A percentile compares a stretch with the other conserved stretches of the same genome.
These are phyloP conservation scores for Fusarium protoensiforme DNA, from an alignment of 2,329 filamentous ascomycete genomes.

Conservation along the genomic window DNA sequence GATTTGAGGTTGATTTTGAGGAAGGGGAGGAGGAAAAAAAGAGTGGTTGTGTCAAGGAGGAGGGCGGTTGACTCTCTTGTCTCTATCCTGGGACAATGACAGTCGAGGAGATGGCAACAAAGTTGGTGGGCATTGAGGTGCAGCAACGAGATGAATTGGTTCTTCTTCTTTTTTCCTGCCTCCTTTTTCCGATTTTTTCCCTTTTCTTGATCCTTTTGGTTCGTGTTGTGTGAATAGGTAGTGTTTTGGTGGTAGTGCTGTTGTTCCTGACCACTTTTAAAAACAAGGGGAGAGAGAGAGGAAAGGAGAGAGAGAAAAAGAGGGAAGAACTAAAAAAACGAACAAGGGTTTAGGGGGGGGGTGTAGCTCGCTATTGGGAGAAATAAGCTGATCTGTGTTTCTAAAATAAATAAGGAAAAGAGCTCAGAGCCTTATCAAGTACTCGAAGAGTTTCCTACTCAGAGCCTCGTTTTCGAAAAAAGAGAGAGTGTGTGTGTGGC, in stretches of 20 bases:
- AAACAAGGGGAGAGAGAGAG: not conserved
- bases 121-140: slow-evolving; percentile 27
- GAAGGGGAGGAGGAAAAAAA: not conserved
- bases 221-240: not conserved
- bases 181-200: not conserved
- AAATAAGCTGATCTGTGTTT: not conserved
- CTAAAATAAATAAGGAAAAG: not conserved
- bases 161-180: not conserved
- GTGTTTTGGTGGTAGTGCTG: slow-evolving; percentile 27
- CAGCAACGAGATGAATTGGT: not conserved
- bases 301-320: slow-evolving; percentile 3
- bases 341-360: not conserved
- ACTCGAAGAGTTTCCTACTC: slow-evolving; percentile 3
- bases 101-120: slow-evolving; percentile 25
- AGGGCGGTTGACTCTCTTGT: not conserved
- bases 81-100: slow-evolving; percentile 36
- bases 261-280: slow-evolving; percentile 18
- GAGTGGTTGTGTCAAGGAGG: not conserved
- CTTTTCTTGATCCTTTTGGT: not conserved
- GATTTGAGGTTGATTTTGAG: not conserved
- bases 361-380: not conserved
- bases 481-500: not conserved
- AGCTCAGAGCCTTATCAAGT: slow-evolving; percentile 25
- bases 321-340: not conserved
- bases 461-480: slow-evolving; percentile 26